Evolutionary conservation across 495 filamentous ascomycete species (phyloP).

Genomic region (Podospora comata): DNA sequence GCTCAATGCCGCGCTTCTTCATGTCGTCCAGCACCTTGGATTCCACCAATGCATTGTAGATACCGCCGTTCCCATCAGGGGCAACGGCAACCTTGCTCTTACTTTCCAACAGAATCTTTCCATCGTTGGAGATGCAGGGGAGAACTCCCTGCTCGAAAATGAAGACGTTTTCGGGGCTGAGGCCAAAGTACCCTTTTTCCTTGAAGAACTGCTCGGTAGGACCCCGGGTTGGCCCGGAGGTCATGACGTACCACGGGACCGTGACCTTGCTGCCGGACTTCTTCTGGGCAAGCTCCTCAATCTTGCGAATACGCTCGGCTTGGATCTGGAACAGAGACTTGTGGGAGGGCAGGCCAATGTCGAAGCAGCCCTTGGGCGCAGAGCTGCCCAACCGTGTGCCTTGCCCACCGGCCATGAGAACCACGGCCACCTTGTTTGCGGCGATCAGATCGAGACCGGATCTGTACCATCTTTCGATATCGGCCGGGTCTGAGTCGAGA

Average conservation of each 20-base stretch:
- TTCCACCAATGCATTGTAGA: constrained; percentile 87
- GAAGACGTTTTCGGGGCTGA: constrained; percentile 77
- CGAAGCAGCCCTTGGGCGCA: constrained; percentile 92
- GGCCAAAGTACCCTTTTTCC: constrained; percentile 84
- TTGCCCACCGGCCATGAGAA: constrained; percentile 96
- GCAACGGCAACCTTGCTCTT: constrained; percentile 93
- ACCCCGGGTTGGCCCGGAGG: constrained; percentile 88
- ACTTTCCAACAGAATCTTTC: constrained; percentile 90
- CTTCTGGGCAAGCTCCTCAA: constrained; percentile 80
- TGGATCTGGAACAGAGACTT: constrained; percentile 98
- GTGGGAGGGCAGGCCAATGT: constrained; percentile 86
- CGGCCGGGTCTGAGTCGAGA: constrained; percentile 77
- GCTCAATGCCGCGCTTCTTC: constrained; percentile 81
- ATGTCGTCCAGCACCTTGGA: constrained; percentile 85
- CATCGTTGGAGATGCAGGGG: constrained; percentile 95
- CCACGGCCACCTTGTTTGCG: constrained; percentile 87
- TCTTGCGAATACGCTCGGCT: constrained; percentile 83
- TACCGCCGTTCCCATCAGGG: constrained; percentile 96
- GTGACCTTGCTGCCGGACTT: constrained; percentile 59
- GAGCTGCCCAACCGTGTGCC: constrained; percentile 93
- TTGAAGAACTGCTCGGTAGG: constrained; percentile 92
- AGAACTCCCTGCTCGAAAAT: constrained; percentile 98
- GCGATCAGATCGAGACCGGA: constrained; percentile 81
- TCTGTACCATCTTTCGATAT: constrained; percentile 81
- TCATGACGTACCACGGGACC: constrained; percentile 99